phyloP scores from a whole-genome alignment of 2,329 filamentous ascomycete species.

The Blastomyces silverae region DNA sequence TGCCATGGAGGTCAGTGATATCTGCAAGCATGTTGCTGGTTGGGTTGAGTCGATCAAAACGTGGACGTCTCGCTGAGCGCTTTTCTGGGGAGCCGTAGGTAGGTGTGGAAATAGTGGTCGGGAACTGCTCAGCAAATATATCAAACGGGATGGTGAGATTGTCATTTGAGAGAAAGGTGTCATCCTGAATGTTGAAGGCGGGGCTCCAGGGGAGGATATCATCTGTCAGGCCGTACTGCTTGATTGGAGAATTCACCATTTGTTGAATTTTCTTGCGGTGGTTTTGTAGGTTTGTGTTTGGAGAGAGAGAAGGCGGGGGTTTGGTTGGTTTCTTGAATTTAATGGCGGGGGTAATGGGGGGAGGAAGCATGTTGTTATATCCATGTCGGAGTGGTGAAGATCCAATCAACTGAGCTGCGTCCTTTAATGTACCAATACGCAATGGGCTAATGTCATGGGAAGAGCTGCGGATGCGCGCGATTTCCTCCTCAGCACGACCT shows the following conservation, averaged over 20 bases:
- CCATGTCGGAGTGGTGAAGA: slow-evolving; percentile 62
- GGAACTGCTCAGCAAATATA: slow-evolving; percentile 46
- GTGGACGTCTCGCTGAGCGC: slow-evolving; percentile 46
- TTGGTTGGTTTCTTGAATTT: slow-evolving; percentile 65
- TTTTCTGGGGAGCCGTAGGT: slow-evolving; percentile 51
- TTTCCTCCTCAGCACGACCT: slow-evolving; percentile 90
- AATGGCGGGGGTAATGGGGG: slow-evolving; percentile 74
- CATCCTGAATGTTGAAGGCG: slow-evolving; percentile 48
- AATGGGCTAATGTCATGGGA: slow-evolving; percentile 82
- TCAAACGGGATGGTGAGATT: slow-evolving; percentile 49
- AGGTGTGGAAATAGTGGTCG: slow-evolving; percentile 36
- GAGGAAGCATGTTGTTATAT: slow-evolving; percentile 56
- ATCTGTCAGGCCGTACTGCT: slow-evolving; percentile 38
- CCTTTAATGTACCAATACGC: slow-evolving; percentile 38
- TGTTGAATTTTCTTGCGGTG: slow-evolving; percentile 77
- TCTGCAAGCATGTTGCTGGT: slow-evolving; percentile 47
- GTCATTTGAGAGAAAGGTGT: slow-evolving; percentile 32
- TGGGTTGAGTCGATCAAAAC: slow-evolving; percentile 45
- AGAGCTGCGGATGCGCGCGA: slow-evolving; percentile 83
- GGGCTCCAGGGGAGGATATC: slow-evolving; percentile 42
- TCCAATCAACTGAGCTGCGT: slow-evolving; percentile 40
- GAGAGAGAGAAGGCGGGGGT: slow-evolving; percentile 72
- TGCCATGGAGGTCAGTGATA: slow-evolving; percentile 35
- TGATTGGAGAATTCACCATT: slow-evolving; percentile 70
- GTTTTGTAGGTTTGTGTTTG: slow-evolving; percentile 82